Evolutionary conservation across 352 stramenopile species (phyloP), one percentile per base, ranked within the genome.

Genomic region (Globisporangium spiculum): DNA sequence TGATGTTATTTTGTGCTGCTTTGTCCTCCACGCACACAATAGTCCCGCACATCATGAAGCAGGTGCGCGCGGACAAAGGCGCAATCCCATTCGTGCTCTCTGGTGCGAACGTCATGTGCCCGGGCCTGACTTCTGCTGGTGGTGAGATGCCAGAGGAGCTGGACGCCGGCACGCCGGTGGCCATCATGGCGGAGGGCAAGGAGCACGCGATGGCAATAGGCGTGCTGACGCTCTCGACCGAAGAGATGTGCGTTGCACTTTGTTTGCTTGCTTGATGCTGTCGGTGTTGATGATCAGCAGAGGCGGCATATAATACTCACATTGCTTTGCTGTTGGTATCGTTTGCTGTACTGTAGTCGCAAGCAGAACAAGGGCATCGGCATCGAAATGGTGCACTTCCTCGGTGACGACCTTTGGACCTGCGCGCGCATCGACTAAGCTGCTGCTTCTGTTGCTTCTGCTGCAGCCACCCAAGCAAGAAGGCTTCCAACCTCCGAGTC

Each of bases 51-150:
- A 91, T 98, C 52, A 98, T 98, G 93, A 94, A 95, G 71, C 82
- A 88, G 63, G 93, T 98, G 69, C 84, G 91, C 52, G 97, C 98
- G 2, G 97, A 99, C 82, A 98, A 98, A 78, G 97, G 97, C 56
- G 97, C 97, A 1, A 99, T 99, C 81, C 97, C 96, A 61, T 99
- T 98, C 74, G 81, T 99, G 64, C 79, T 99, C 14, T 98, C 96
- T 6, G 97, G 97, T 18, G 97, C 97, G 26, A 99, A 99, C 82
- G 96, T 99, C 63, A 99, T 99, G 97, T 99, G 97, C 67, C 97
- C 97, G 16, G 97, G 97, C 20, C 84, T 99, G 16, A 99, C 97
- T 6, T 99, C 97, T 67, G 86, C 90, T 20, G 97, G 97, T 48
- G 96, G 95, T 24, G 81, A 96, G 68, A 96, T 99, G 87, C 91